Base-by-base conservation (phyloP, 2,329 filamentous ascomycete genomes). In the Fusarium oligoseptatum region DNA sequence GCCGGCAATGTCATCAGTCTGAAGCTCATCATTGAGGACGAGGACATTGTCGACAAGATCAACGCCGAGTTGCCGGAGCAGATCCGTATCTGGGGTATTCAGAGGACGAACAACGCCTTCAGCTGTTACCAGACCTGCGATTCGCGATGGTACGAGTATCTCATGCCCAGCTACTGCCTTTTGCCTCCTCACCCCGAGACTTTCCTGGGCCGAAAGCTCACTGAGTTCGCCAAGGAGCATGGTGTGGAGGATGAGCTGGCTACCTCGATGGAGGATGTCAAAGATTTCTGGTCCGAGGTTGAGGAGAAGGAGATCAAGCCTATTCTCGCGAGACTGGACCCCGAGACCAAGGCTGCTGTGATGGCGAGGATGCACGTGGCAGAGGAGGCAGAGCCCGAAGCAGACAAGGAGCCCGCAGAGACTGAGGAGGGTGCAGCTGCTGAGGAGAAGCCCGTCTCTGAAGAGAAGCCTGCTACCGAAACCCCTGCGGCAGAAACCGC, bases 51-150 rank as follows among this genome's bases (percentile, higher is more conserved):
- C 27, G 87, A 95, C 66, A 97, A 94, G 84, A 98, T 99, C 88
- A 99, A 99, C 84, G 89, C 91, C 39, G 86, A 94, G 66, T 88
- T 99, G 45, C 93, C 93, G 3, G 89, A 92, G 5, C 97, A 99
- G 85, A 99, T 99, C 74, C 91, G 97, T 61, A 90, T 99, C 3
- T 99, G 97, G 97, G 97, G 95, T 4, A 95, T 98, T 71, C 92
- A 97, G 83, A 88, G 95, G 61, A 97, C 96, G 1, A 96, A 93
- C 81, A 96, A 95, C 75, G 91, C 92, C 76, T 99, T 98, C 87
- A 98, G 94, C 83, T 96, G 94, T 84, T 99, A 99, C 84, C 93
- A 97, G 81, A 90, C 94, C 66, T 98, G 96, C 84, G 97, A 99
- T 83, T 98, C 95, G 29, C 89, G 97, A 76, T 97, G 95, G 88